Percentiles rank a stretch among this genome's conserved stretches.
Conservation (phyloP, 495 filamentous ascomycete genomes). For the Xylaria scruposa region DNA sequence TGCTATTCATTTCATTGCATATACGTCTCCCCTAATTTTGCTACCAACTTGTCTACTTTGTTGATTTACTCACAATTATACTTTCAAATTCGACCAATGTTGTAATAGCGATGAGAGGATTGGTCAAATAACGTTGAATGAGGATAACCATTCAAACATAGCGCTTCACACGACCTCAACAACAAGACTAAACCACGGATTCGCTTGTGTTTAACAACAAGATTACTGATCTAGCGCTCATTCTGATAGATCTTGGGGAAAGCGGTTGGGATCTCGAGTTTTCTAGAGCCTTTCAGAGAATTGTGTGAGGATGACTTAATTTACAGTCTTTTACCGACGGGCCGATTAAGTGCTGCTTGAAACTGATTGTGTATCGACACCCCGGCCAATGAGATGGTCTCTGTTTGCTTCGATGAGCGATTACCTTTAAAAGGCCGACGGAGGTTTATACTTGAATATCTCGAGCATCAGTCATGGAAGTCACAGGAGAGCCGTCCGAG, state of each 20-base stretch:
- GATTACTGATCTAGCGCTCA: neutral
- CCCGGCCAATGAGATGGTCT: too few species aligned
- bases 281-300: neutral
- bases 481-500: neutral
- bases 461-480: neutral
- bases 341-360: neutral
- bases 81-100: neutral
- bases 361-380: neutral
- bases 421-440: neutral
- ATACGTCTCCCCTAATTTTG: neutral
- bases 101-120: neutral
- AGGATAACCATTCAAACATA: neutral
- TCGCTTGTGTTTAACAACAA: neutral
- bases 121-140: neutral
- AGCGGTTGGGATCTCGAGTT: neutral
- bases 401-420: neutral
- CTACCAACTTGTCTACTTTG: neutral
- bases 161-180: neutral
- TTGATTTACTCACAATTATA: neutral
- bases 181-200: neutral
- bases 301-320: too few species aligned
- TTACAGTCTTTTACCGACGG: neutral
- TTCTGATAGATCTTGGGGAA: neutral
- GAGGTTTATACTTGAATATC: neutral
- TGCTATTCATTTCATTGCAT: neutral